Evolutionary conservation across 768 basidiomycete genomes (phyloP).

Genomic region (Asterophora parasitica): DNA sequence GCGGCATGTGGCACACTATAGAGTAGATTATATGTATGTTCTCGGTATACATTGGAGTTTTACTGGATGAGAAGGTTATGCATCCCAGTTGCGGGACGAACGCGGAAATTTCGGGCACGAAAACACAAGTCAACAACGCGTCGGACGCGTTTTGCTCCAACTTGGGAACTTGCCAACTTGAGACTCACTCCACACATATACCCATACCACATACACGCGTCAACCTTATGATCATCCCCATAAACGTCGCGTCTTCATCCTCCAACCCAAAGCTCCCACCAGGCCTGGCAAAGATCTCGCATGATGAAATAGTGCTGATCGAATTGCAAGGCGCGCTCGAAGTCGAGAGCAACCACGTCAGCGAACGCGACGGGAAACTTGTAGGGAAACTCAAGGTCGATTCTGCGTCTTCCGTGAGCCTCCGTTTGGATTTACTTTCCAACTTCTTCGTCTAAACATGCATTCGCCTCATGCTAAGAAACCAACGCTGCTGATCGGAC

Average conservation of each 20-base stretch:
- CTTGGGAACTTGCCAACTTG: too few species aligned
- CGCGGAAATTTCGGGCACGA: not conserved
- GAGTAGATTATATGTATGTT: not conserved
- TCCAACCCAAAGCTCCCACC: conserved; percentile 51
- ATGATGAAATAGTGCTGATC: conserved; percentile 76
- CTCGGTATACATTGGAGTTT: not conserved
- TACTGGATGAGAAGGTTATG: not conserved
- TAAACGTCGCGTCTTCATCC: conserved; percentile 38
- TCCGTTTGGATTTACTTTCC: not conserved
- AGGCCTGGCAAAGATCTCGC: conserved; percentile 64
- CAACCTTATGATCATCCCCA: conserved; percentile 58
- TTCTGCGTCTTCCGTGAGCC: conserved; percentile 42
- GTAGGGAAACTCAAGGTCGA: conserved; percentile 75
- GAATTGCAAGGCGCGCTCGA: conserved; percentile 85
- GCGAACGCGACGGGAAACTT: conserved; percentile 61
- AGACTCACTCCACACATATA: too few species aligned
- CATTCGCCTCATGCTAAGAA: conserved; percentile 48
- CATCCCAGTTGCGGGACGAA: not conserved
- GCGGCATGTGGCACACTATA: conserved; percentile 1
- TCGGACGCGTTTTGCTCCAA: conserved; percentile 15
- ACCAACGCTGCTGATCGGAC: conserved; percentile 76
- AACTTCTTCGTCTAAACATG: not conserved
- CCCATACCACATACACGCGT: too few species aligned
- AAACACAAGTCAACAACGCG: conserved; percentile 13
- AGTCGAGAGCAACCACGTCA: conserved; percentile 48